phyloP scores from a whole-genome alignment of 305 asterid species.

The Fraxinus latifolia region DNA sequence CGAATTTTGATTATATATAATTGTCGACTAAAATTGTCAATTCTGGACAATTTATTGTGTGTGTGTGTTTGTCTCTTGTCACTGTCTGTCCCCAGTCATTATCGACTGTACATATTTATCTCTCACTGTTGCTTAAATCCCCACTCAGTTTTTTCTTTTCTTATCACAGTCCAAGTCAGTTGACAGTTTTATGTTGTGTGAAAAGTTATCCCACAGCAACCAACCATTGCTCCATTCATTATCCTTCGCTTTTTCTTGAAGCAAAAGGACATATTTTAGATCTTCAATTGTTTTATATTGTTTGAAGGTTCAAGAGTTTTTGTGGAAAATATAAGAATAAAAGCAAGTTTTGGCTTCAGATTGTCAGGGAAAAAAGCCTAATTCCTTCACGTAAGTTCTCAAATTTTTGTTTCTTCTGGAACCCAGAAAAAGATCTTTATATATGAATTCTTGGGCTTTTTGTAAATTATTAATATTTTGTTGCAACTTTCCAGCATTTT shows the following conservation, averaged over 20 bases:
- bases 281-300: background rate
- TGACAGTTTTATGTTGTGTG: constrained; percentile 35
- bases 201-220: constrained; percentile 32
- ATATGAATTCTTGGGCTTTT: background rate
- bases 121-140: constrained; percentile 26
- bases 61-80: constrained; percentile 18
- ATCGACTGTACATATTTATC: constrained; percentile 25
- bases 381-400: constrained; percentile 24
- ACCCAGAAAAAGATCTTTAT: background rate
- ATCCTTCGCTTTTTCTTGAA: constrained; percentile 38
- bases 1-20: too few species aligned
- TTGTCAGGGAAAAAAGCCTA: background rate
- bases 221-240: constrained; percentile 26
- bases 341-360: background rate
- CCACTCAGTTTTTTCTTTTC: constrained; percentile 20
- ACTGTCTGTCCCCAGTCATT: constrained; percentile 42
- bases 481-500: background rate
- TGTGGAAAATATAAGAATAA: background rate
- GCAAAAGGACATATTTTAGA: constrained; percentile 22
- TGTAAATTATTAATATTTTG: background rate
- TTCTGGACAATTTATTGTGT: background rate
- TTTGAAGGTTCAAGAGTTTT: background rate
- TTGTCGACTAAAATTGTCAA: too few species aligned
- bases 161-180: constrained; percentile 22
- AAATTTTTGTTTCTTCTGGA: background rate